Percentiles rank a stretch among this genome's conserved stretches.
Conservation (phyloP, 2,329 filamentous ascomycete genomes). For the Mycosphaerelloides madeirae region DNA sequence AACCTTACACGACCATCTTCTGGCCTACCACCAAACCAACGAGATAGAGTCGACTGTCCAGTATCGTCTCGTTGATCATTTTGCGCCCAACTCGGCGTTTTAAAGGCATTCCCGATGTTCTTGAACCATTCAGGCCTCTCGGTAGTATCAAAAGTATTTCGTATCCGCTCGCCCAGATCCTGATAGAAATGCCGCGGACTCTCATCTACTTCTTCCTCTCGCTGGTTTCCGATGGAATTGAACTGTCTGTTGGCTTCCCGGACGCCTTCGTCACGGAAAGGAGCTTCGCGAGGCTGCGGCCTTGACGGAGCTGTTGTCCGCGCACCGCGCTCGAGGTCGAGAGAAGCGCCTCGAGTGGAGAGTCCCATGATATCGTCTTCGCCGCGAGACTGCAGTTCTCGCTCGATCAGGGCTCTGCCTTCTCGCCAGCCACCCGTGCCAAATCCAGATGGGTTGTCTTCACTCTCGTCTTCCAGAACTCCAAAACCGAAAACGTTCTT, state of each 20-base stretch:
- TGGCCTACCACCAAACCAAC: constrained; percentile 32
- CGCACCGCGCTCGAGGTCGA: constrained; percentile 24
- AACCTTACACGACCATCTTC: constrained; percentile 30
- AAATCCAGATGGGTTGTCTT: constrained; percentile 59
- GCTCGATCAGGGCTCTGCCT: constrained; percentile 82
- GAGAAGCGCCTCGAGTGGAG: constrained; percentile 24
- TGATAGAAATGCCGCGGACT: constrained; percentile 64
- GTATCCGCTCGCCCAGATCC: constrained; percentile 76
- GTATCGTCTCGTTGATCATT: constrained; percentile 39
- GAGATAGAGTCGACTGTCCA: constrained; percentile 22
- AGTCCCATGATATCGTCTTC: constrained; percentile 35
- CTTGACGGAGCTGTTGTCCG: constrained; percentile 2
- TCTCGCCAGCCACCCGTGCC: constrained; percentile 86
- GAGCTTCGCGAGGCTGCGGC: constrained; percentile 5
- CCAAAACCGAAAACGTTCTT: constrained; percentile 75
- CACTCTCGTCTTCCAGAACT: constrained; percentile 69
- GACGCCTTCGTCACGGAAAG: constrained; percentile 14
- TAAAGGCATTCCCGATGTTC: constrained; percentile 64
- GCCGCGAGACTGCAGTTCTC: constrained; percentile 55
- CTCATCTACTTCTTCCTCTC: constrained; percentile 62
- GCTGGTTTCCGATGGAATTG: constrained; percentile 28
- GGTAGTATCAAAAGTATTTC: constrained; percentile 84
- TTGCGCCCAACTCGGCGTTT: constrained; percentile 77
- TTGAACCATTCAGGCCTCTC: constrained; percentile 71
- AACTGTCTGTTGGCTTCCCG: constrained; percentile 28